A percentile compares a stretch with the other conserved stretches of the same genome.
Conservation (phyloP, 768 basidiomycete genomes). For the Gloeopeniophorella convolvens region DNA sequence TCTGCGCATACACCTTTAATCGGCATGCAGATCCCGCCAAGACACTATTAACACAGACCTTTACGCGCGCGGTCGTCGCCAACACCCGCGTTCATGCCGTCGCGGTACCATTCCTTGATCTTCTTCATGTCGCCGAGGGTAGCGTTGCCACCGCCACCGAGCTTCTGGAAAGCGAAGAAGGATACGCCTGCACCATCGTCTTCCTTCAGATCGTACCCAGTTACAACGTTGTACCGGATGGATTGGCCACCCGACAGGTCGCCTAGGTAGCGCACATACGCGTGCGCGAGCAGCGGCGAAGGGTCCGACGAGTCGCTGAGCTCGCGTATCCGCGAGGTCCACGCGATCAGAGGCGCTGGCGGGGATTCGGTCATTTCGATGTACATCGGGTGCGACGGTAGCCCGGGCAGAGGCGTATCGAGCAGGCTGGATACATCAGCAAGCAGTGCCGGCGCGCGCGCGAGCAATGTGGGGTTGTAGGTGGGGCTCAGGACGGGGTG, state of each 20-base stretch:
- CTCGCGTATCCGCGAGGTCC: constrained; percentile 46
- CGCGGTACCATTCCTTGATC: constrained; percentile 67
- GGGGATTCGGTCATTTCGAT: constrained; percentile 36
- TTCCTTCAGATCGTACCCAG: constrained; percentile 50
- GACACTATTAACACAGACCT: constrained; percentile 20
- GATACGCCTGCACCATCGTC: constrained; percentile 44
- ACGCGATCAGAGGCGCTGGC: constrained; percentile 45
- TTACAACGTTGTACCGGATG: constrained; percentile 56
- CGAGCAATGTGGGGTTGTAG: constrained; percentile 63
- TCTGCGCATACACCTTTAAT: constrained; percentile 12
- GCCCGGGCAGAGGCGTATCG: constrained; percentile 44
- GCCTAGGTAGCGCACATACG: constrained; percentile 79
- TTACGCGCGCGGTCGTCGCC: constrained; percentile 29
- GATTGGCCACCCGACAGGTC: constrained; percentile 76
- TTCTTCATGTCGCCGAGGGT: constrained; percentile 57
- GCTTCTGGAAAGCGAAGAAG: constrained; percentile 66
- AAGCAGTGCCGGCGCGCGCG: constrained; percentile 52
- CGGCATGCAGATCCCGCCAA: neutral
- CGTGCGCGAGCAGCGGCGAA: constrained; percentile 59
- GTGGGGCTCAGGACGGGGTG: constrained; percentile 60
- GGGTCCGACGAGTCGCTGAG: constrained; percentile 41
- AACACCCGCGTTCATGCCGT: constrained; percentile 34
- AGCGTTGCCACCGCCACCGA: constrained; percentile 40
- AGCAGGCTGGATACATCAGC: constrained; percentile 63
- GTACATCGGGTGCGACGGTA: constrained; percentile 54